Base-by-base conservation (phyloP, 2,329 filamentous ascomycete genomes). In the Coniochaeta hoffmannii region DNA sequence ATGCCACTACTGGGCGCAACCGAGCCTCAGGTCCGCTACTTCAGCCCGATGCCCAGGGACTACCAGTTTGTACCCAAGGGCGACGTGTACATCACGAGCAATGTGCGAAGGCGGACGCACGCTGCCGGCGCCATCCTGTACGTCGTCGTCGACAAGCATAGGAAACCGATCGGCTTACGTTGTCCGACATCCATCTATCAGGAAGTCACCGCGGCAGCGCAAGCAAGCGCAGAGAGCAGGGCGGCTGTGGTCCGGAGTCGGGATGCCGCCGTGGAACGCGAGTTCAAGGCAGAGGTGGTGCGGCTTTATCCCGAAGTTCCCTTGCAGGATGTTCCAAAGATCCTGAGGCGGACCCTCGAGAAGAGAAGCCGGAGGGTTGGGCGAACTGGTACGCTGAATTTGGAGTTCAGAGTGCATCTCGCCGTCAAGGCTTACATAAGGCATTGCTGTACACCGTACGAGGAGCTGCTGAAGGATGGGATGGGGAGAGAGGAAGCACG, bases 351-450 rank as follows among this genome's bases (percentile, higher is more conserved):
- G 38, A 69, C 77, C 0, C 72, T 77, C 59, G 61, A 67, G 59
- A 81, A 80, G 63, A 59, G 69, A 22, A 76, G 71, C 41, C 64
- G 76, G 1, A 68, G 78, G 10, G 78, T 81, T 1, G 79, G 78
- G 2, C 66, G 78, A 53, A 74, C 72, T 1, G 64, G 63, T 1
- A 73, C 58, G 46, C 61, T 78, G 6, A 63, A 64, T 0, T 49
- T 76, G 34, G 63, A 66, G 7, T 62, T 68, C 14, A 78, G 72
- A 59, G 76, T 73, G 4, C 60, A 64, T 49, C 67, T 79, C 24
- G 79, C 76, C 2, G 76, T 80, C 12, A 64, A 71, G 22, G 78
- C 79, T 3, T 74, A 80, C 58, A 69, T 77, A 4, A 69, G 79
- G 7, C 78, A 81, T 60, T 59, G 55, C 3, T 70, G 77, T 46